Percentiles rank a stretch among this genome's conserved stretches.
These are phyloP conservation scores for Diaporthe helianthi DNA, from an alignment of 2,329 filamentous ascomycete species.

Conservation along the genomic window DNA sequence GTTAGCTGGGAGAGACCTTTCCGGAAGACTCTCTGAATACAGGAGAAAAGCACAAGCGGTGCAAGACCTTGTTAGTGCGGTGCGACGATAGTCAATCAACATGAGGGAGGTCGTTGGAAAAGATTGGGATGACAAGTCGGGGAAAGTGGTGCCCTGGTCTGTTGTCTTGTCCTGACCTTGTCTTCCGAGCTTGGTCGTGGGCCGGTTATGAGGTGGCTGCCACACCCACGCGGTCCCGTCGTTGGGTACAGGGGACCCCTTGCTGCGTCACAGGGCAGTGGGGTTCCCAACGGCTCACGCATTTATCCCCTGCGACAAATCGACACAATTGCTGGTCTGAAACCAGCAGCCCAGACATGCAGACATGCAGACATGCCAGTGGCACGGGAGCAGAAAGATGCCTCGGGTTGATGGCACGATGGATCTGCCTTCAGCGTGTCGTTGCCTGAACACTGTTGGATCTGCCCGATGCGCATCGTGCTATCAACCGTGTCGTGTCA, in stretches of 20 bases:
- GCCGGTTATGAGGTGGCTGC: too few relatives aligned
- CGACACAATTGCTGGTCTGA: slow-evolving; percentile 17
- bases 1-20: background rate
- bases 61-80: background rate
- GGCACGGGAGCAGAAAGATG: background rate
- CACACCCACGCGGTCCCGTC: background rate
- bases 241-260: background rate
- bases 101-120: slow-evolving; percentile 21
- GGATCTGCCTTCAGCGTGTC: background rate
- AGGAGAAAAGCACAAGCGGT: background rate
- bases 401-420: background rate
- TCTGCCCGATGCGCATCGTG: background rate
- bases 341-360: slow-evolving; percentile 5
- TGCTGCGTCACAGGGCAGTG: slow-evolving; percentile 11
- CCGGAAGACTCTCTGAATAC: background rate
- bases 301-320: slow-evolving; percentile 13
- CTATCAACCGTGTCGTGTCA: too few relatives aligned
- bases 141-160: slow-evolving; percentile 8
- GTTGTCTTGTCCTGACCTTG: slow-evolving; percentile 1
- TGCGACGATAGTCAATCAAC: slow-evolving; percentile 16
- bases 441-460: background rate
- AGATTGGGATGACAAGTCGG: slow-evolving; percentile 20
- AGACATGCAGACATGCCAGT: background rate
- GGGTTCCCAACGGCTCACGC: background rate
- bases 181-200: background rate